phyloP scores from a whole-genome alignment of 805 yeast species.

The Yamadazyma sp. region DNA sequence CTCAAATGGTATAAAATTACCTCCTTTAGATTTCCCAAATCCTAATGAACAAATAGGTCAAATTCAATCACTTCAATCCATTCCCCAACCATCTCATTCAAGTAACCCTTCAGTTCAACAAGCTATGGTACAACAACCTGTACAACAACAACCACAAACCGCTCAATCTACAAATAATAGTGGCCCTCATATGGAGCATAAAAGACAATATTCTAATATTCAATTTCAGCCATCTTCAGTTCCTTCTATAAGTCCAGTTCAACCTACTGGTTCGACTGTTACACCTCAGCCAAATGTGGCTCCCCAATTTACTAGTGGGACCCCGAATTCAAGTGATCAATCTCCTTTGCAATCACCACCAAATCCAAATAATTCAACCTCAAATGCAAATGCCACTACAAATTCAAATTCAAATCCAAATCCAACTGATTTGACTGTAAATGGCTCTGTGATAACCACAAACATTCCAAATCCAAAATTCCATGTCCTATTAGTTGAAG shows the following conservation, averaged over 20 bases:
- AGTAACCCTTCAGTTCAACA: background rate
- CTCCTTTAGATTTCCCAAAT: constrained; percentile 57
- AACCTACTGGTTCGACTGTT: background rate
- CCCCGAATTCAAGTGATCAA: constrained; percentile 5
- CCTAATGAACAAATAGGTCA: constrained; percentile 14
- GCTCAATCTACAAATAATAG: background rate
- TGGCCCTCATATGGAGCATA: background rate
- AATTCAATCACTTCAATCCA: background rate
- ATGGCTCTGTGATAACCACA: constrained; percentile 17
- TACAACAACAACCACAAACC: background rate
- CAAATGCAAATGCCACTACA: constrained; percentile 1
- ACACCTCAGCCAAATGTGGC: background rate
- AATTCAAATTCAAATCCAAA: background rate
- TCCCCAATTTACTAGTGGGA: background rate
- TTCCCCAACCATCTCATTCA: background rate
- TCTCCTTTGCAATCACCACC: constrained; percentile 9
- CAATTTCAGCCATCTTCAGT: background rate
- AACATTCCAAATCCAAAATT: constrained; percentile 44
- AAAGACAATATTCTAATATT: constrained; percentile 4
- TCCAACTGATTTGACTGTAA: constrained; percentile 4
- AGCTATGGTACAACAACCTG: background rate
- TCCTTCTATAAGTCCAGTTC: background rate
- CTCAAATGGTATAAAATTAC: constrained; percentile 65
- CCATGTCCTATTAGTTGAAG: constrained; percentile 76
- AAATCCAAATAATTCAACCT: background rate